Conservation (phyloP, 108 stramenopile species). For the Pseudonitzschia pungens region DNA sequence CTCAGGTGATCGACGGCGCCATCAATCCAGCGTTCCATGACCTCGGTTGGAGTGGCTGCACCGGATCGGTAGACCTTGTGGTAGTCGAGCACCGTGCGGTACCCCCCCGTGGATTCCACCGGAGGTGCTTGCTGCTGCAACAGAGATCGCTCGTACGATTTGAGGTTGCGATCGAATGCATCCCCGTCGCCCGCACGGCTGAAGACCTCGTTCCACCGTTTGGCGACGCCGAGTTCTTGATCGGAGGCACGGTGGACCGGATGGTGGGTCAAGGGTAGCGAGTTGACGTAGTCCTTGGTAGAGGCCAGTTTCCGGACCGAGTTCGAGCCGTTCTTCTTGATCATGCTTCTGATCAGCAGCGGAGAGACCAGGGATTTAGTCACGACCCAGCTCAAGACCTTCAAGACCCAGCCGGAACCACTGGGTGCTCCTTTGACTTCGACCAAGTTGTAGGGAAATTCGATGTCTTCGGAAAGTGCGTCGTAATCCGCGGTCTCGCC, state of each 20-base stretch:
- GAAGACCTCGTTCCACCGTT: neutral
- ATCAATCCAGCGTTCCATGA: constrained; percentile 10
- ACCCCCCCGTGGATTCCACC: neutral
- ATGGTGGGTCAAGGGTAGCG: neutral
- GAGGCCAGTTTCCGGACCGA: constrained; percentile 15
- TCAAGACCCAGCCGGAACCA: neutral
- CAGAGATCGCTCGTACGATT: neutral
- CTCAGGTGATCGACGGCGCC: neutral
- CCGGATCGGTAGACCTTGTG: constrained; percentile 2
- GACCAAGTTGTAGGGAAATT: constrained; percentile 2
- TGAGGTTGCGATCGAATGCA: neutral
- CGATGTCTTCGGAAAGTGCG: neutral
- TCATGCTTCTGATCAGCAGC: neutral
- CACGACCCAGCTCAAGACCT: constrained; percentile 8
- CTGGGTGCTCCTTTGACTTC: neutral
- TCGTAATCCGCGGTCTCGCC: neutral
- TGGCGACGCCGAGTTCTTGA: neutral
- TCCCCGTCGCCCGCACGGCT: neutral
- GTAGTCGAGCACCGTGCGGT: constrained; percentile 21
- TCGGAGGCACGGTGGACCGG: neutral
- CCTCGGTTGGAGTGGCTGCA: constrained; percentile 1
- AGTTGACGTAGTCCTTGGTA: neutral
- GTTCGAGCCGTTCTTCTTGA: constrained; percentile 13
- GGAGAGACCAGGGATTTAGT: constrained; percentile 1
- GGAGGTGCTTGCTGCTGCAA: neutral